These are phyloP conservation scores for Fragilariopsis cylindrus DNA, from an alignment of 108 stramenopile species.

Conservation along the genomic window DNA sequence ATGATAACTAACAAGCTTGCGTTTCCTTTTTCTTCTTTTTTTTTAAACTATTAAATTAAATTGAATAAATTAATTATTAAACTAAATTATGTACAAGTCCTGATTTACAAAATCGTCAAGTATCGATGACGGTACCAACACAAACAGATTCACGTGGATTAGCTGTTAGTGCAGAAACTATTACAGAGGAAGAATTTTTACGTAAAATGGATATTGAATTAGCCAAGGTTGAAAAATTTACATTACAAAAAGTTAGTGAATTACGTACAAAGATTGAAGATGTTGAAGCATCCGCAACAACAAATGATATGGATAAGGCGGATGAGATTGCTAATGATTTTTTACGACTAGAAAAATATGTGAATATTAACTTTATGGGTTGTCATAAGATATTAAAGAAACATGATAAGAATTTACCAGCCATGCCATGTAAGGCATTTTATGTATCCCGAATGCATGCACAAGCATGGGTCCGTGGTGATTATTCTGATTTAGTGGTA, in stretches of 20 bases:
- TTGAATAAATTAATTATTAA: not conserved
- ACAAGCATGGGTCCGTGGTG: constrained; percentile 96
- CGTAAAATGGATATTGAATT: constrained; percentile 81
- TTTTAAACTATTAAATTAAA: not conserved
- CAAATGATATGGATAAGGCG: constrained; percentile 39
- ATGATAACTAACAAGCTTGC: not conserved
- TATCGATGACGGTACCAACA: constrained; percentile 85
- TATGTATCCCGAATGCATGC: constrained; percentile 93
- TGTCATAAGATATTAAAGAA: constrained; percentile 99
- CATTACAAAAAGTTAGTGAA: constrained; percentile 69
- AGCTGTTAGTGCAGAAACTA: constrained; percentile 42
- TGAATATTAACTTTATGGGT: constrained; percentile 96
- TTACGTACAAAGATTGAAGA: constrained; percentile 60
- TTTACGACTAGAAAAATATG: constrained; percentile 92
- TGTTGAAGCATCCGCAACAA: constrained; percentile 9
- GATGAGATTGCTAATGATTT: constrained; percentile 77
- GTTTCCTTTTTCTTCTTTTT: not conserved
- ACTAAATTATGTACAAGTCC: constrained; percentile 38
- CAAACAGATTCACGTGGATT: constrained; percentile 82
- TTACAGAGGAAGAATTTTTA: constrained; percentile 91
- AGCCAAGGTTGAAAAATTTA: constrained; percentile 86
- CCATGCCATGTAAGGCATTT: constrained; percentile 87
- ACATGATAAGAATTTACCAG: constrained; percentile 92
- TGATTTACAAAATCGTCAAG: constrained; percentile 66
- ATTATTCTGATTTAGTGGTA: constrained; percentile 94